Percentiles rank a stretch among this genome's conserved stretches.
Conservation (phyloP, 2,329 filamentous ascomycete genomes). For the Davidsoniella neocaledoniae region DNA sequence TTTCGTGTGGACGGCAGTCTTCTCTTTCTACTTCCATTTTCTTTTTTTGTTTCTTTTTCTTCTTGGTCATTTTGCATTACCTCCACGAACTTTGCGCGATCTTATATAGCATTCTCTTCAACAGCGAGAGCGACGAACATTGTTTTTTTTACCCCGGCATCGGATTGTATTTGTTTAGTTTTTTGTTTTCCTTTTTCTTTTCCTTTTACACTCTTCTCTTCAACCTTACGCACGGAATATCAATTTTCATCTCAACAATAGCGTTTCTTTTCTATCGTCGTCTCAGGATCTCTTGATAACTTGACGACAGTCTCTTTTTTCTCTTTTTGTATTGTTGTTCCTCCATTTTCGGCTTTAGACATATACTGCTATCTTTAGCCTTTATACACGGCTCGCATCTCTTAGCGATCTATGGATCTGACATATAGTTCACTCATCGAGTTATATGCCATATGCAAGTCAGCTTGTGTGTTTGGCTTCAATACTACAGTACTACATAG, state of each 20-base stretch:
- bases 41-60: constrained; percentile 1
- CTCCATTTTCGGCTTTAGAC: constrained; percentile 20
- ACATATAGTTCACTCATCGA: background rate
- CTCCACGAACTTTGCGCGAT: constrained; percentile 8
- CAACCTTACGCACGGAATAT: too few species aligned
- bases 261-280: too few species aligned
- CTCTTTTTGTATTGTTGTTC: constrained; percentile 14
- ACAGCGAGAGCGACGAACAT: constrained; percentile 13
- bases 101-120: constrained; percentile 13
- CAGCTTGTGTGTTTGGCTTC: background rate
- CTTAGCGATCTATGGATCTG: background rate
- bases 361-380: constrained; percentile 14
- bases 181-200: background rate
- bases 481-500: too few species aligned
- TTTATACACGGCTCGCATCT: constrained; percentile 14
- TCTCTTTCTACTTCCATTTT: constrained; percentile 8
- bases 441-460: background rate
- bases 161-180: background rate
- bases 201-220: background rate
- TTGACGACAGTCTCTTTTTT: constrained; percentile 2
- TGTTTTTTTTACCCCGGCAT: constrained; percentile 12
- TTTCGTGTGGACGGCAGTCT: background rate
- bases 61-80: constrained; percentile 3
- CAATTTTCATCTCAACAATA: too few species aligned
- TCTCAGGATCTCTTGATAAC: too few species aligned